A percentile compares a stretch with the other conserved stretches of the same genome.
Conservation (phyloP, 192 early-diverging fungal species). For the Coemansia reversa region DNA sequence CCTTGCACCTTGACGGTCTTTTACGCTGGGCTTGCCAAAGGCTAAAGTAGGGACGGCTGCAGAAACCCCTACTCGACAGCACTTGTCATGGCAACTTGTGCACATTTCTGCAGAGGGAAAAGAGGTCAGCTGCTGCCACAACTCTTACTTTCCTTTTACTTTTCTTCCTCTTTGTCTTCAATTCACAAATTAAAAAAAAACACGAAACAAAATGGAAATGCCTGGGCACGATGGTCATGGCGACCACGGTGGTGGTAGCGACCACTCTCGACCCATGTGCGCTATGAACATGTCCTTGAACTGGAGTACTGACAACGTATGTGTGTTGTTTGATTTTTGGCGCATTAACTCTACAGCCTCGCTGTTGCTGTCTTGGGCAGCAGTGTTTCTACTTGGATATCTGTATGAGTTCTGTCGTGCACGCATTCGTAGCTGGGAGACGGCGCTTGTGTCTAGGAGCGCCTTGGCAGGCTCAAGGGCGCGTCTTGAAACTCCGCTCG, state of each 20-base stretch:
- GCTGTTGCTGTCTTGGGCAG: slow-evolving; percentile 61
- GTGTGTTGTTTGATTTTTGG: slow-evolving; percentile 78
- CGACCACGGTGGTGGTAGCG: slow-evolving; percentile 42
- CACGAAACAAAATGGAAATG: slow-evolving; percentile 41
- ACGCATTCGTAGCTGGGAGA: slow-evolving; percentile 45
- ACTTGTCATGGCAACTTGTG: not conserved
- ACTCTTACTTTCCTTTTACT: slow-evolving; percentile 9
- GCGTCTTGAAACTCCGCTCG: slow-evolving; percentile 20
- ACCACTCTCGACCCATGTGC: slow-evolving; percentile 48
- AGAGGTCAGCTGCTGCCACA: too few species aligned
- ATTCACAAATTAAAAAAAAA: slow-evolving; percentile 10
- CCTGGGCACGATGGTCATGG: slow-evolving; percentile 54
- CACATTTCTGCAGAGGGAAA: too few species aligned
- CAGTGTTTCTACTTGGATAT: slow-evolving; percentile 54
- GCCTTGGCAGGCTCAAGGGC: not conserved
- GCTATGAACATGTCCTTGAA: slow-evolving; percentile 76
- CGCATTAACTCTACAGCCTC: slow-evolving; percentile 58
- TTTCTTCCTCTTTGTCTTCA: not conserved
- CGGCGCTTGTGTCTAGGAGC: not conserved
- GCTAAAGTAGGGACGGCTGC: too few species aligned
- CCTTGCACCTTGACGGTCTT: too few species aligned
- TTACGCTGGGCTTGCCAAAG: too few species aligned
- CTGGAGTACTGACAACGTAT: slow-evolving; percentile 72
- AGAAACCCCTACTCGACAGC: not conserved
- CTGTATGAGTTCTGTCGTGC: slow-evolving; percentile 40